These are phyloP conservation scores for Erysimum cheiranthoides DNA, from an alignment of 345 rosid genomes.

Conservation along the genomic window DNA sequence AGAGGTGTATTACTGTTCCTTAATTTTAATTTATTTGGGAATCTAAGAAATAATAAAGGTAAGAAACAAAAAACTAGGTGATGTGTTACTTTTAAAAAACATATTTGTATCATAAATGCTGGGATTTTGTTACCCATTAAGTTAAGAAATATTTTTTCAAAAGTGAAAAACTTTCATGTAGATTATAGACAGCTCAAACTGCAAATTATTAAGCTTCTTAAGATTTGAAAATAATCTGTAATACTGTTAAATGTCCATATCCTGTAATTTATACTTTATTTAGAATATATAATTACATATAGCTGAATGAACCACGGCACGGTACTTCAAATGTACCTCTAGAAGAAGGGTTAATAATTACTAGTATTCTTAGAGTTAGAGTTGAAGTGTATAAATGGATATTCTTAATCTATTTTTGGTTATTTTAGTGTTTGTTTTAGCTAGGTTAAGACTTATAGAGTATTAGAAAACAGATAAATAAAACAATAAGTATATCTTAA, in stretches of 20 bases:
- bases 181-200: background rate
- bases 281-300: background rate
- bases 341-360: background rate
- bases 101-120: constrained; percentile 27
- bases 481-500: too few relatives aligned
- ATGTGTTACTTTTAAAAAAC: background rate
- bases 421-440: background rate
- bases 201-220: too few relatives aligned
- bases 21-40: constrained; percentile 29
- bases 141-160: constrained; percentile 20
- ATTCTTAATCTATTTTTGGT: background rate
- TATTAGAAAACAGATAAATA: background rate
- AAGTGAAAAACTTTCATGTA: constrained; percentile 19
- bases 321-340: background rate
- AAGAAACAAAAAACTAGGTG: constrained; percentile 34
- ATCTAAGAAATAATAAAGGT: constrained; percentile 30
- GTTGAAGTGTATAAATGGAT: background rate
- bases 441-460: background rate
- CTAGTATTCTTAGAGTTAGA: background rate
- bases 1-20: constrained; percentile 39
- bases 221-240: background rate
- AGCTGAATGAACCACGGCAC: background rate
- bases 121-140: constrained; percentile 34
- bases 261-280: background rate
- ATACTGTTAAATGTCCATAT: background rate